Conservation (phyloP, 2,329 filamentous ascomycete species). For the Trichoderma koningiopsis region DNA sequence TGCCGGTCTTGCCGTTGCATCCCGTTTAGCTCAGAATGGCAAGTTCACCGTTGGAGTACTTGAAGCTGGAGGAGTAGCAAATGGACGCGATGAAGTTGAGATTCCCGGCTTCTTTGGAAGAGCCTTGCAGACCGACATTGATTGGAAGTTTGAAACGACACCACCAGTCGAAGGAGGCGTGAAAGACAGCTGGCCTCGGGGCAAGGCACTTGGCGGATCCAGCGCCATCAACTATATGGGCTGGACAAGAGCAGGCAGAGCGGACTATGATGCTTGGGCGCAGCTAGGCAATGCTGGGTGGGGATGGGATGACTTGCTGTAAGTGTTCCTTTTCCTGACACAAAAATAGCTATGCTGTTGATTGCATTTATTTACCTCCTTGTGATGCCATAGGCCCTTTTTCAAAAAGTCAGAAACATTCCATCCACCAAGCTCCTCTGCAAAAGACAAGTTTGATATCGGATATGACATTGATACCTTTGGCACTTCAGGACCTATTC, state of each 20-base stretch:
- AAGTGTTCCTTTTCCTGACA: constrained; percentile 27
- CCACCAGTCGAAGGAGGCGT: constrained; percentile 45
- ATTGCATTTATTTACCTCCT: not conserved
- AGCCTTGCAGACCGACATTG: constrained; percentile 41
- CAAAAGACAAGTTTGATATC: constrained; percentile 41
- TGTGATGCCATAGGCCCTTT: constrained; percentile 43
- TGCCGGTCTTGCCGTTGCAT: constrained; percentile 54
- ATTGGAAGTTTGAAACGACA: constrained; percentile 47
- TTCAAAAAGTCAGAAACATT: constrained; percentile 55
- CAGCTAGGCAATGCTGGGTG: constrained; percentile 60
- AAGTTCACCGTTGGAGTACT: constrained; percentile 38
- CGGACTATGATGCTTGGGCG: constrained; percentile 60
- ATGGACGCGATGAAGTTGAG: constrained; percentile 40
- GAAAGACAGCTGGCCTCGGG: constrained; percentile 45
- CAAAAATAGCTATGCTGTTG: not conserved
- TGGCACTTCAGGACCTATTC: constrained; percentile 50
- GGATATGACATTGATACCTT: constrained; percentile 45
- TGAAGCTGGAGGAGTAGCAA: constrained; percentile 38
- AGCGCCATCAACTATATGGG: constrained; percentile 63
- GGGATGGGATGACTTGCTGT: constrained; percentile 52
- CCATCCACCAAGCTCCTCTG: constrained; percentile 41
- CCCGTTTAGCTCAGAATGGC: constrained; percentile 47
- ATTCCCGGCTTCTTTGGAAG: constrained; percentile 43
- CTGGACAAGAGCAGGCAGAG: constrained; percentile 48
- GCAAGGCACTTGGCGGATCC: constrained; percentile 63